Evolutionary conservation across 2,329 filamentous ascomycete species (phyloP), one percentile per base, ranked within the genome.

Genomic region (Myriosclerotinia curreyana): DNA sequence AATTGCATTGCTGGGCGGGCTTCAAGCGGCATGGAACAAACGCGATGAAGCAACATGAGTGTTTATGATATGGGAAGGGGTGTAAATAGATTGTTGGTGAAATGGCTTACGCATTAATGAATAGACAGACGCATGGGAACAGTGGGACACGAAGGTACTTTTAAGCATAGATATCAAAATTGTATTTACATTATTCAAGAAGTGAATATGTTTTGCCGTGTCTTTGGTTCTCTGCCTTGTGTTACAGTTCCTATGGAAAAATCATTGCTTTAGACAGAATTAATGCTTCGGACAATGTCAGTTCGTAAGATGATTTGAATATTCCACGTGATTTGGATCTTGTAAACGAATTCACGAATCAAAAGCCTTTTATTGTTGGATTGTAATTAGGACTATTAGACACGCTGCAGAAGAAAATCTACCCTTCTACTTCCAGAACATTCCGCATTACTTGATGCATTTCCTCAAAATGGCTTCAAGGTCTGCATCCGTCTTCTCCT

Each of bases 401-500:
- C 6, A 5, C 2, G 28, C 28, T 31, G 28, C 28, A 31, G 28
- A 31, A 31, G 28, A 31, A 31, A 31, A 3, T 31, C 6, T 51
- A 17, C 0, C 2, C 8, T 14, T 3, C 5, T 7, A 11, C 8
- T 46, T 44, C 5, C 20, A 36, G 8, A 20, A 25, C 12, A 46
- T 25, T 22, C 7, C 6, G 2, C 38, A n/a, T 46, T 6, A 36
- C 28, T 36, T 58, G 20, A 48, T 15, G 1, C 15, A 20, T n/a
- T 59, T 50, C 64, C 65, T 71, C 20, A 74, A 62, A 34, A 74
- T 64, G 6, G 74, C 75, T 66, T 77, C 72, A 5, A 83, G 56
- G 31, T 79, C 76, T 11, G 73, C 75, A 11, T 81, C 76, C 0
- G 73, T 77, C 63, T 78, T 71, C 5, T 34, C 48, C 6, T 74